Evolutionary conservation across 148 eudicot species (phyloP), one percentile per base, ranked within the genome.

Genomic region (Rhododendron mucronatum): DNA sequence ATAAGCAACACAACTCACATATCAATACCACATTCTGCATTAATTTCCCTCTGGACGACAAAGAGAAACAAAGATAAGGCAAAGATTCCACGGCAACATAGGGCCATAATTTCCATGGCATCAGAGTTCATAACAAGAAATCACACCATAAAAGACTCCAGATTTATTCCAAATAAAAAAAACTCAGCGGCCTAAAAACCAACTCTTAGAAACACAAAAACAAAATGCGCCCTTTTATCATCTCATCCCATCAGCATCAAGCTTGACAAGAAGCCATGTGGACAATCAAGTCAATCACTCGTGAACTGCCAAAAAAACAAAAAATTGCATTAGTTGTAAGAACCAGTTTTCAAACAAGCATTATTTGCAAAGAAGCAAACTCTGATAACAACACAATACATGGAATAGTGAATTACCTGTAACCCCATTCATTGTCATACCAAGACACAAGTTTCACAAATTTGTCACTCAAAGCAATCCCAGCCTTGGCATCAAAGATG

Each of bases 381-480:
- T 8, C 7, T 51, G 1, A 21, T 7, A 45, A 11, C 51, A 79
- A 45, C 4, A 44, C 0, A 8, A 5, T 10, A 5, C 41, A 13
- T 18, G 0, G 47, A 16, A 44, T 20, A 8, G 81, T 41, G 44
- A 80, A 80, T 88, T 91, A 95, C 98, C 96, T 93, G 92, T 94
- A 94, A 50, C 98, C 98, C 98, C 96, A 95, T 90, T 95, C 98
- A 33, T 95, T 95, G 92, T 95, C 98, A 53, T 95, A 95, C 98
- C 98, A 95, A 13, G 98, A 91, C 57, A 94, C 94, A 47, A 95
- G 91, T 88, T 95, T 95, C 76, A 94, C 91, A 83, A 93, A 94
- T 53, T 90, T 89, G 51, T 93, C 90, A n/a, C 87, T 95, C 94
- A 95, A 90, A 53, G 96, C 95, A 88, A 95, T 95, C 33, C 98